phyloP scores from a whole-genome alignment of 2,329 filamentous ascomycete genomes.

The Aspergillus uvarum region DNA sequence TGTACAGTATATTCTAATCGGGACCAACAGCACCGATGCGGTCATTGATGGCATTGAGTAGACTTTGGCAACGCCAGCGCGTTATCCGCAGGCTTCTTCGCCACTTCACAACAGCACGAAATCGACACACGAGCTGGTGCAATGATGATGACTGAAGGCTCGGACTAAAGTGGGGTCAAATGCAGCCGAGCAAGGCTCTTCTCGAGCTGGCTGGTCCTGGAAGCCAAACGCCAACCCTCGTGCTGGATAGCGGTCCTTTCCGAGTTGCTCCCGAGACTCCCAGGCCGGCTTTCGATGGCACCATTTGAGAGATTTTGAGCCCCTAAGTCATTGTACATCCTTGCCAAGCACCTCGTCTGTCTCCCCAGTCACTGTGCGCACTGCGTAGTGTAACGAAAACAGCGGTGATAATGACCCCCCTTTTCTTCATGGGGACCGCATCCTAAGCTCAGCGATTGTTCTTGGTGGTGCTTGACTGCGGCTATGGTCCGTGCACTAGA shows the following conservation, averaged over 20 bases:
- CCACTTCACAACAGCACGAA: not conserved
- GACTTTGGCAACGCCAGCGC: not conserved
- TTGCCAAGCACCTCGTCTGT: not conserved
- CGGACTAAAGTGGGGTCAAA: not conserved
- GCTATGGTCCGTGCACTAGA: not conserved
- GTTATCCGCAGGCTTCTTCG: not conserved
- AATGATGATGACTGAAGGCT: not conserved
- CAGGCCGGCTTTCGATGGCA: not conserved
- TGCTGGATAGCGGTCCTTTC: not conserved
- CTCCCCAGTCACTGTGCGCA: not conserved
- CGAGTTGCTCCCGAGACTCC: not conserved
- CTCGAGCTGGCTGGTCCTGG: not conserved
- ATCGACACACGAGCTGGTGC: not conserved
- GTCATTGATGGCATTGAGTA: not conserved
- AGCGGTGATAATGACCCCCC: not conserved
- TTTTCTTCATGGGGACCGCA: not conserved
- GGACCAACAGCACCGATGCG: not conserved
- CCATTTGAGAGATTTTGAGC: not conserved
- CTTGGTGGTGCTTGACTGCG: not conserved
- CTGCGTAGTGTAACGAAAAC: not conserved
- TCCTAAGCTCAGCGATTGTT: not conserved
- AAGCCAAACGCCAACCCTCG: not conserved
- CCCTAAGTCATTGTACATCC: not conserved
- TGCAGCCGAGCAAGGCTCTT: not conserved
- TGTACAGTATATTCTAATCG: not conserved